Evolutionary conservation across 2,329 filamentous ascomycete genomes (phyloP).

Genomic region (Beauveria asiatica): DNA sequence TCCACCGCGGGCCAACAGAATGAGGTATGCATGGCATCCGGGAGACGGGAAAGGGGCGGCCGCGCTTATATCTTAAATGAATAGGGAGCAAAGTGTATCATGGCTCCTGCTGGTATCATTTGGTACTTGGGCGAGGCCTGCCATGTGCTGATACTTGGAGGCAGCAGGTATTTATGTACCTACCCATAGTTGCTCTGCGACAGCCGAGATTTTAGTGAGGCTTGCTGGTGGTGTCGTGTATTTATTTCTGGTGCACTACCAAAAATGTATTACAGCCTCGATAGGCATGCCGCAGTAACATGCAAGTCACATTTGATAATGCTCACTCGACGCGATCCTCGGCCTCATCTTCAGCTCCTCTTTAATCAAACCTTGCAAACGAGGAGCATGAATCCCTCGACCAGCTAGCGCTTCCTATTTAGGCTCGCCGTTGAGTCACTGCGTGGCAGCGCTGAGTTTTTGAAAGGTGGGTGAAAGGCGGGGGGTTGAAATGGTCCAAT

Average conservation of each 20-base stretch:
- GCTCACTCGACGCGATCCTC: not conserved
- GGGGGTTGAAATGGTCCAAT: not conserved
- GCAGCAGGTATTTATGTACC: not conserved
- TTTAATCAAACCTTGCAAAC: not conserved
- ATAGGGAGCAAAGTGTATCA: too few relatives aligned
- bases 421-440: conserved; percentile 12
- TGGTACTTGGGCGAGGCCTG: not conserved
- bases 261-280: not conserved
- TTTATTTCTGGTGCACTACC: not conserved
- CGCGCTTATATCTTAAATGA: conserved; percentile 7
- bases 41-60: not conserved
- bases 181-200: not conserved
- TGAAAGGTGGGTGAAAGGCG: not conserved
- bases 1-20: not conserved
- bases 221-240: not conserved
- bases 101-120: not conserved
- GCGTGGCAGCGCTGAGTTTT: not conserved
- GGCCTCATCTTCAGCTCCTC: not conserved
- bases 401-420: not conserved
- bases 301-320: not conserved
- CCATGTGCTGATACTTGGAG: not conserved
- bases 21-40: not conserved
- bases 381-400: not conserved
- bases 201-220: not conserved
- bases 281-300: not conserved